Evolutionary conservation across 1,284 basidiomycete species (phyloP).

Genomic region (Neotropicomus parvogracilis): DNA sequence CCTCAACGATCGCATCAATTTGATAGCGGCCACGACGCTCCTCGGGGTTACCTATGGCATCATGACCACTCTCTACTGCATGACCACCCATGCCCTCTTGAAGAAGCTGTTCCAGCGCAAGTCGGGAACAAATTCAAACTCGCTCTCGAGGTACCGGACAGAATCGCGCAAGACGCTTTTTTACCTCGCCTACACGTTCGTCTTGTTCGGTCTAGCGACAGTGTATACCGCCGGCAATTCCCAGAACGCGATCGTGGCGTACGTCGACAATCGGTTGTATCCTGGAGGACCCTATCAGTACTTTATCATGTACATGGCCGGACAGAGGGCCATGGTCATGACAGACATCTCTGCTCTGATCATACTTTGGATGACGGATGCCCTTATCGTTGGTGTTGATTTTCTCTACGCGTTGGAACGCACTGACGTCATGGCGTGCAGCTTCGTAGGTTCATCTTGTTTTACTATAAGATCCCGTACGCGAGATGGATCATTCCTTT

Average conservation of each 20-base stretch:
- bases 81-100: constrained; percentile 19
- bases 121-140: constrained; percentile 9
- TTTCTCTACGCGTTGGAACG: neutral
- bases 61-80: constrained; percentile 21
- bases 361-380: constrained; percentile 35
- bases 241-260: constrained; percentile 27
- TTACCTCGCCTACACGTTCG: constrained; percentile 27
- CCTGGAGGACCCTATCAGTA: constrained; percentile 33
- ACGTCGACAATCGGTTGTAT: constrained; percentile 35
- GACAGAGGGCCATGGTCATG: constrained; percentile 28
- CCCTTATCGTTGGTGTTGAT: constrained; percentile 22
- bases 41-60: constrained; percentile 25
- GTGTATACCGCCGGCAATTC: constrained; percentile 31
- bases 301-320: constrained; percentile 21
- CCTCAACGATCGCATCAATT: constrained; percentile 23
- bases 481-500: constrained; percentile 29
- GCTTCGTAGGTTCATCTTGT: constrained; percentile 28
- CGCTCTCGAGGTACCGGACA: neutral
- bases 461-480: constrained; percentile 24
- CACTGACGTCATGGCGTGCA: constrained; percentile 10
- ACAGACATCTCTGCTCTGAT: constrained; percentile 21
- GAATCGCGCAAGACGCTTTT: constrained; percentile 23
- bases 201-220: constrained; percentile 32
- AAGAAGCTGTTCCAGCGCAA: constrained; percentile 18
- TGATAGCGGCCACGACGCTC: constrained; percentile 27